Percentiles rank a stretch among this genome's conserved stretches.
Conservation (phyloP, 1,284 basidiomycete species). For the Boletus mariae region DNA sequence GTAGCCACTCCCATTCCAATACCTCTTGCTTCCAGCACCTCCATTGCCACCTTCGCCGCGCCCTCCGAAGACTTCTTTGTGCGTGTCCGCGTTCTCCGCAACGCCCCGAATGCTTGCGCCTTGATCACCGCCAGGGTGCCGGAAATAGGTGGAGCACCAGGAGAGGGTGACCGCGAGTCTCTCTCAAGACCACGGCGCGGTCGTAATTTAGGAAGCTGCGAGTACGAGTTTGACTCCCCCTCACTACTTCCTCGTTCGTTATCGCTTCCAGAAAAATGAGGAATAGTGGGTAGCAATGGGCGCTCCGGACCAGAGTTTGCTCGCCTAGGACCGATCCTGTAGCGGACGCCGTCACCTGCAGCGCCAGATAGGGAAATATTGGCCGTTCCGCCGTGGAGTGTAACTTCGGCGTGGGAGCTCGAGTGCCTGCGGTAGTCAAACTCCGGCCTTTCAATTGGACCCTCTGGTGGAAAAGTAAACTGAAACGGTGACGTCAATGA, state of each 20-base stretch:
- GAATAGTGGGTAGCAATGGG: conserved; percentile 45
- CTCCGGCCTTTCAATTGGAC: conserved; percentile 49
- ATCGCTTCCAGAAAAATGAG: conserved; percentile 51
- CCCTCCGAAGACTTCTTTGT: conserved; percentile 69
- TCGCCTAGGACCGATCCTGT: conserved; percentile 50
- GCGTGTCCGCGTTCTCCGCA: conserved; percentile 70
- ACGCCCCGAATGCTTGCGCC: conserved; percentile 79
- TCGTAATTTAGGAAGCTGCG: conserved; percentile 39
- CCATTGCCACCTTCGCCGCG: conserved; percentile 71
- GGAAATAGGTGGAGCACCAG: conserved; percentile 58
- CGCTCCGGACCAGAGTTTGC: conserved; percentile 50
- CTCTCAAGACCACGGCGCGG: conserved; percentile 45
- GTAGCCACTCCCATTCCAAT: conserved; percentile 56
- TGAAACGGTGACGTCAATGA: conserved; percentile 62
- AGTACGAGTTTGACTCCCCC: conserved; percentile 46
- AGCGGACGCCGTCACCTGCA: conserved; percentile 53
- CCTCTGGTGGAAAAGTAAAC: conserved; percentile 56
- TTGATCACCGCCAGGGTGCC: conserved; percentile 83
- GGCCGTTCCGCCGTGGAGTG: conserved; percentile 67
- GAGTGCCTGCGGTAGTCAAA: conserved; percentile 62
- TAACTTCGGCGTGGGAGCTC: conserved; percentile 53
- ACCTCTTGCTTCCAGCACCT: conserved; percentile 72
- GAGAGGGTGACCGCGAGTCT: conserved; percentile 69
- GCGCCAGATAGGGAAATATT: conserved; percentile 58
- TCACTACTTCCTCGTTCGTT: conserved; percentile 56